A percentile compares a stretch with the other conserved stretches of the same genome.
Evolutionary conservation across 1,284 basidiomycete species (phyloP).

Genomic region (Leucoagaricus sp.): DNA sequence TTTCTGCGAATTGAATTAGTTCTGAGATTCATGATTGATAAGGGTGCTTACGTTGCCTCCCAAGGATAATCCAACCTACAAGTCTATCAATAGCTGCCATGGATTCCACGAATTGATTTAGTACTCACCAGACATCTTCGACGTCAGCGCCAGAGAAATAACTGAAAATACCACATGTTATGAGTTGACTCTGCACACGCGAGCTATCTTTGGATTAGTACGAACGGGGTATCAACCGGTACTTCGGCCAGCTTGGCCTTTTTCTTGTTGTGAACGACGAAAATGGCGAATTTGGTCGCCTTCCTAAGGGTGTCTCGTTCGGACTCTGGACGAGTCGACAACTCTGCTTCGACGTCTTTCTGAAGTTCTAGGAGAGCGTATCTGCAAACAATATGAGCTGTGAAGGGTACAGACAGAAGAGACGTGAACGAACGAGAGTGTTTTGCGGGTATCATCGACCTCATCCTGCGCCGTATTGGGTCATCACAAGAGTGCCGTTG

Average conservation of each 20-base stretch:
- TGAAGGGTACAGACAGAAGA: neutral
- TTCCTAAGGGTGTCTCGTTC: slow-evolving; percentile 69
- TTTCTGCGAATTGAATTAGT: slow-evolving; percentile 43
- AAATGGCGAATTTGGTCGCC: slow-evolving; percentile 81
- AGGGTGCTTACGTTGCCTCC: slow-evolving; percentile 65
- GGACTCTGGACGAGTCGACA: slow-evolving; percentile 60
- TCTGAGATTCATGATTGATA: neutral
- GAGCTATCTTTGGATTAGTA: slow-evolving; percentile 13
- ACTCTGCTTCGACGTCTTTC: slow-evolving; percentile 82
- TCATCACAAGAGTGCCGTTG: neutral
- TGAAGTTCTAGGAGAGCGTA: slow-evolving; percentile 88
- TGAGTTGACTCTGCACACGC: neutral
- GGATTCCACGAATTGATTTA: neutral
- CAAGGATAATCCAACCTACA: slow-evolving; percentile 83
- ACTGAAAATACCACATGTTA: slow-evolving; percentile 35
- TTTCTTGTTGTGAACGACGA: slow-evolving; percentile 95
- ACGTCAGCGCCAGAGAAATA: slow-evolving; percentile 73
- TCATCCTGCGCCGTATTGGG: slow-evolving; percentile 65
- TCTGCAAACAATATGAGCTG: slow-evolving; percentile 37
- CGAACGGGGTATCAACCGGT: slow-evolving; percentile 66
- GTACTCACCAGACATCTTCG: slow-evolving; percentile 59
- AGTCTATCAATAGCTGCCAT: slow-evolving; percentile 13
- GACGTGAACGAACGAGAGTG: slow-evolving; percentile 62
- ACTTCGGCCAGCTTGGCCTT: slow-evolving; percentile 82
- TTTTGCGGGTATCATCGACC: slow-evolving; percentile 92